These are phyloP conservation scores for Arctium minus DNA, from an alignment of 129 eudicot species.

Conservation along the genomic window DNA sequence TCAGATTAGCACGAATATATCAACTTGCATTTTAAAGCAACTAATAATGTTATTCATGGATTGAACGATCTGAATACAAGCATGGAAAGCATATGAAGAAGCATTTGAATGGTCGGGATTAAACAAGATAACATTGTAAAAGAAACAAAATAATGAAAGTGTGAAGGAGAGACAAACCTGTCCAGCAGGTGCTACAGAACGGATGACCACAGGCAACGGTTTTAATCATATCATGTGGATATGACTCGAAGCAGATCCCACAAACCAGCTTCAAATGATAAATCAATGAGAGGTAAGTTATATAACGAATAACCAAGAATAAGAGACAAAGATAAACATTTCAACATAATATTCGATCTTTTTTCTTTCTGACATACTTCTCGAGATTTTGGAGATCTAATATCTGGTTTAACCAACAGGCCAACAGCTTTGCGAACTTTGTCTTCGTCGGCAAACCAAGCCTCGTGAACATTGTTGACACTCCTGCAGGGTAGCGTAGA, in stretches of 20 bases:
- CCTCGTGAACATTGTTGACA: slow-evolving; percentile 75
- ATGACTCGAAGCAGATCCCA: slow-evolving; percentile 41
- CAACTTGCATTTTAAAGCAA: too few species aligned
- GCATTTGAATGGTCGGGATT: not conserved
- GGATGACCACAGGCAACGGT: slow-evolving; percentile 41
- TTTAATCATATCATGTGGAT: not conserved
- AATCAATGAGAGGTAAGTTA: not conserved
- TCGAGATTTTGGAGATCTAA: slow-evolving; percentile 17
- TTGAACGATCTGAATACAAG: too few species aligned
- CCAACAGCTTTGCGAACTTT: slow-evolving; percentile 33
- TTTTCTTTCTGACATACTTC: slow-evolving; percentile 35
- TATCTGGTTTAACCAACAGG: slow-evolving; percentile 7
- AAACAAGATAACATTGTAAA: not conserved
- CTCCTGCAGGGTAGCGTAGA: slow-evolving; percentile 39
- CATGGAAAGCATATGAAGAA: too few species aligned
- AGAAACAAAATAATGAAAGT: not conserved
- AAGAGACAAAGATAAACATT: not conserved
- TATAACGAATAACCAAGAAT: not conserved
- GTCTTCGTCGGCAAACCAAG: slow-evolving; percentile 85
- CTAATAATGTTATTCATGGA: too few species aligned
- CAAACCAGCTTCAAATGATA: slow-evolving; percentile 22
- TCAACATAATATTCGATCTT: not conserved
- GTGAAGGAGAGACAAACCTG: slow-evolving; percentile 6
- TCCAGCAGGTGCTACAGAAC: slow-evolving; percentile 41
- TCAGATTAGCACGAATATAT: too few species aligned